Percentiles rank a stretch among this genome's conserved stretches.
Conservation (phyloP, 2,329 filamentous ascomycete genomes). For the Verticillium isaacii region DNA sequence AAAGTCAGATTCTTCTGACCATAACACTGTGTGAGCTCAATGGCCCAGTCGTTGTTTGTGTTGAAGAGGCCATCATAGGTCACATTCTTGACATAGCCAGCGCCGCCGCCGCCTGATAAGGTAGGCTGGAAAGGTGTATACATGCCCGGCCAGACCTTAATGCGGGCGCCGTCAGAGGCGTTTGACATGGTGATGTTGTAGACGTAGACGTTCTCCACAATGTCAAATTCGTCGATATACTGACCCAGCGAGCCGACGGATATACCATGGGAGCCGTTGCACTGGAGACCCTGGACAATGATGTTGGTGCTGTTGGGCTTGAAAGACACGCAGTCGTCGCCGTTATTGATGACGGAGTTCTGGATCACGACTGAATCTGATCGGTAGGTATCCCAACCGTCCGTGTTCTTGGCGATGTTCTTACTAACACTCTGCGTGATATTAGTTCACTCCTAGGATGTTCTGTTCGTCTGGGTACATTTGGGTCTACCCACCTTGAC, state of each 20-base stretch:
- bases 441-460: not conserved
- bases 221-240: conserved; percentile 58
- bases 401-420: conserved; percentile 50
- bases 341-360: conserved; percentile 59
- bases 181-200: conserved; percentile 57
- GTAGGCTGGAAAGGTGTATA: conserved; percentile 39
- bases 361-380: conserved; percentile 60
- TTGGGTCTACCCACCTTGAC: not conserved
- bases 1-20: conserved; percentile 1
- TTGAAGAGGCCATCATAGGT: conserved; percentile 60
- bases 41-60: conserved; percentile 51
- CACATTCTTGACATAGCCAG: conserved; percentile 56
- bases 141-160: conserved; percentile 67
- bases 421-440: not conserved
- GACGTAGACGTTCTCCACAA: conserved; percentile 65
- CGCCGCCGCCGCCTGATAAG: conserved; percentile 57
- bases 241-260: conserved; percentile 69
- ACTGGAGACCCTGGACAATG: conserved; percentile 60
- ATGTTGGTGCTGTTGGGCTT: conserved; percentile 70
- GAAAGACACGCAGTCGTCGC: conserved; percentile 69
- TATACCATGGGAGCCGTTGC: conserved; percentile 68
- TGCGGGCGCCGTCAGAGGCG: conserved; percentile 60
- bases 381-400: conserved; percentile 61
- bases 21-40: conserved; percentile 19
- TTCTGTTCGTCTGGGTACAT: not conserved